Evolutionary conservation across 129 eudicot genomes (phyloP).

Genomic region (Erigeron canadensis): DNA sequence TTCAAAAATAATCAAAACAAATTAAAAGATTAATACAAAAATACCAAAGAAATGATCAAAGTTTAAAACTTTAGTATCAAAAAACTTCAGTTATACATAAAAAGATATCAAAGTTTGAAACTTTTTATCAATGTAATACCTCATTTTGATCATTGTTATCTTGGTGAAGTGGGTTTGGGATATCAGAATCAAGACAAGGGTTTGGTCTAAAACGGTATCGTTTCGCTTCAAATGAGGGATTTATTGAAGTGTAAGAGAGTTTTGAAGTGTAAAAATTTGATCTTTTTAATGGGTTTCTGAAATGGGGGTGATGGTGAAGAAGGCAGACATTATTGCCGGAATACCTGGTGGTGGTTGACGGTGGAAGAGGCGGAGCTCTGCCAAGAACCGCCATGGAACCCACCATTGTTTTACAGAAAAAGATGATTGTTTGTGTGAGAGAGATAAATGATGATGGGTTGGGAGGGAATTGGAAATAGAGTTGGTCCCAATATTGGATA

Average conservation of each 20-base stretch:
- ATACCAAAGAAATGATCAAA: background rate
- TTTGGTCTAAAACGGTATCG: conserved; percentile 34
- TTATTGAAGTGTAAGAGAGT: background rate
- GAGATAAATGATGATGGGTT: conserved; percentile 31
- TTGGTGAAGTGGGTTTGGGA: conserved; percentile 48
- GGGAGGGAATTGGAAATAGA: conserved; percentile 25
- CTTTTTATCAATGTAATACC: conserved; percentile 9
- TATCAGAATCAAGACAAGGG: conserved; percentile 57
- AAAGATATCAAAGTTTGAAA: background rate
- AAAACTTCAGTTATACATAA: background rate
- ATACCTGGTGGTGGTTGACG: conserved; percentile 13
- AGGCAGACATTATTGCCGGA: background rate
- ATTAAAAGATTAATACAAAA: background rate
- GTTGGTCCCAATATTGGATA: conserved; percentile 12
- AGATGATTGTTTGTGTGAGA: background rate
- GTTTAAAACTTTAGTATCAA: background rate
- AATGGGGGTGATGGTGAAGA: conserved; percentile 15
- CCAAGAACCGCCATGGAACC: conserved; percentile 23
- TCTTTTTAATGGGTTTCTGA: conserved; percentile 12
- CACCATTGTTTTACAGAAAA: conserved; percentile 10
- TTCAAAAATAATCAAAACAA: conserved; percentile 8
- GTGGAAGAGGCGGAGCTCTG: conserved; percentile 33
- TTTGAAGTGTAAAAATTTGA: conserved; percentile 20
- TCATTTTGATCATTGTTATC: conserved; percentile 26
- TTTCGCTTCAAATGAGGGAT: conserved; percentile 1